Evolutionary conservation across 345 rosid genomes (phyloP), one percentile per base, ranked within the genome.

Genomic region (Physaria fendleri): DNA sequence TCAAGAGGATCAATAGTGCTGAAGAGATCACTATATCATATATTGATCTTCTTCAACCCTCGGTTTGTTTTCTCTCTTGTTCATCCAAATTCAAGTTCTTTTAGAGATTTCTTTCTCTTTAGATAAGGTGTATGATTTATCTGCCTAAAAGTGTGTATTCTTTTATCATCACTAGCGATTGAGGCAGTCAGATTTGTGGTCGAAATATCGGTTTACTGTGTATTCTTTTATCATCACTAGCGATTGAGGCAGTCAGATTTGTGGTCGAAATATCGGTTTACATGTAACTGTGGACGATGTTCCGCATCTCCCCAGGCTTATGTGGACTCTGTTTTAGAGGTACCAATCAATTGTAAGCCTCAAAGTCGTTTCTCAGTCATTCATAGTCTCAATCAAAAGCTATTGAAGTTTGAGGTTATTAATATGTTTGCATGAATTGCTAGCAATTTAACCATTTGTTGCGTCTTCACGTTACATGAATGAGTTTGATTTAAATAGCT

Each of bases 1-100:
- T 84, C 14, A 85, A 71, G 79, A 47, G 32, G 63, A 84, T 88
- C 18, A 66, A 69, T 28, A 74, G 52, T 48, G 87, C 83, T 33
- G 81, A 79, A 64, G 82, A 84, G 71, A 81, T 91, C 35, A 82
- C 79, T 38, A 56, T 85, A 42, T 82, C 95, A 2, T 91, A 81
- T 61, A 88, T 84, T 3, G 88, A 91, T 74, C 62, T 91, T 68
- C 65, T 88, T 66, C 95, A 76, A 63, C 95, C 88, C 2, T 82
- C 77, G 83, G 95, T 90, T 59, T 18, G 54, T 38, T 14, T 1
- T 46, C 2, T 7, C 17, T n/a, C n/a, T n/a, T n/a, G n/a, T n/a
- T n/a, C n/a, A n/a, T 45, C 10, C 10, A n/a, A 6, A 13, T 22
- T 53, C 18, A 8, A 8, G 22, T 28, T 14, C 3, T 51, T 51